Conservation (phyloP, 495 filamentous ascomycete species). For the Lepidopterella palustris region DNA sequence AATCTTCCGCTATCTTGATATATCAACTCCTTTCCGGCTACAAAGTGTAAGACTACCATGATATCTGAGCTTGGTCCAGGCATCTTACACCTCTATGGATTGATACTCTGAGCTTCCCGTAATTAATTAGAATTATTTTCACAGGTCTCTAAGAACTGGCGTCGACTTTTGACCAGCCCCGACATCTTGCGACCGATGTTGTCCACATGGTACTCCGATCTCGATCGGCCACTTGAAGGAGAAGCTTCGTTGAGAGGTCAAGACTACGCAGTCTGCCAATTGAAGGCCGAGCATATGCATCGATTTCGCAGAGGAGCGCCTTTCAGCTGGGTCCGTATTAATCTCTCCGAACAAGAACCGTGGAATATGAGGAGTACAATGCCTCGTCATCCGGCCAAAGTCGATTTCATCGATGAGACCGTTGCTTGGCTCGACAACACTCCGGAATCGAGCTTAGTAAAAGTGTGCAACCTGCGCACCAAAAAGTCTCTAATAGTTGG, state of each 20-base stretch:
- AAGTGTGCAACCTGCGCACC: constrained; percentile 11
- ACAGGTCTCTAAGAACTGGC: constrained; percentile 23
- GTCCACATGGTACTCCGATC: constrained; percentile 5
- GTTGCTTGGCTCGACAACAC: not conserved
- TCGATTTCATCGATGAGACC: not conserved
- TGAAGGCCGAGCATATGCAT: constrained; percentile 8
- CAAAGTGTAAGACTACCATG: constrained; percentile 10
- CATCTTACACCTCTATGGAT: too few relatives aligned
- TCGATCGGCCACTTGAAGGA: not conserved
- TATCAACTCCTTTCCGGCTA: constrained; percentile 8
- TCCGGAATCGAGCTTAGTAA: not conserved
- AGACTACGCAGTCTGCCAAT: constrained; percentile 4
- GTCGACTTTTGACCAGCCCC: not conserved
- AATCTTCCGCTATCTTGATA: constrained; percentile 23
- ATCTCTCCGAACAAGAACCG: not conserved
- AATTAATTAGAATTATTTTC: too few relatives aligned
- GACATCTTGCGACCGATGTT: constrained; percentile 2
- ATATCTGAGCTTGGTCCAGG: not conserved
- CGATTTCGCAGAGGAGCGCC: constrained; percentile 5
- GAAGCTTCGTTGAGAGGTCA: not conserved
- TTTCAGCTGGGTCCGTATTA: too few relatives aligned
- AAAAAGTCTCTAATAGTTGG: not conserved
- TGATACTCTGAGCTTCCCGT: too few relatives aligned
- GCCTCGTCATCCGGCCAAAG: not conserved
- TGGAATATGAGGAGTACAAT: not conserved